phyloP scores from a whole-genome alignment of 176 grass and related monocot species.

The Raddia distichophylla region DNA sequence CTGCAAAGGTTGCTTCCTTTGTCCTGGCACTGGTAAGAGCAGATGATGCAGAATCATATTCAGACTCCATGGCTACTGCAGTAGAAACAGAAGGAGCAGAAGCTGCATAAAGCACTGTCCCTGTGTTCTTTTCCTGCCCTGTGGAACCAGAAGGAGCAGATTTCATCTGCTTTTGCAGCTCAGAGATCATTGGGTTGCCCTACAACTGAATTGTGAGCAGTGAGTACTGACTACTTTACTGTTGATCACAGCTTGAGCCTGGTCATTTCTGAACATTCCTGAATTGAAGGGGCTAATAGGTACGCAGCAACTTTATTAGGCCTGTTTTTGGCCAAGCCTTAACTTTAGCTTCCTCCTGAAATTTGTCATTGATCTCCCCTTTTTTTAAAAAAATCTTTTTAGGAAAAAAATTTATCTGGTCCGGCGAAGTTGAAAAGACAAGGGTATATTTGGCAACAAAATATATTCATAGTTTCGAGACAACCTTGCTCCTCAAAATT shows the following conservation, averaged over 20 bases:
- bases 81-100: conserved; percentile 33
- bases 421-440: not conserved
- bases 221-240: not conserved
- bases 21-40: not conserved
- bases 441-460: too few relatives aligned
- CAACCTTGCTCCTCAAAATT: too few relatives aligned
- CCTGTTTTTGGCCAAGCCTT: not conserved
- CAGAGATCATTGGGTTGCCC: not conserved
- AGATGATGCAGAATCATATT: not conserved
- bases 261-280: conserved; percentile 9
- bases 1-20: conserved; percentile 6
- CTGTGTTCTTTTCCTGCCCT: not conserved
- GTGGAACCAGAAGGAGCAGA: not conserved
- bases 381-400: not conserved
- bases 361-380: not conserved
- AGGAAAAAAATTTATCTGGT: not conserved
- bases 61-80: not conserved
- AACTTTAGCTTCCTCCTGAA: not conserved
- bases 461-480: too few relatives aligned
- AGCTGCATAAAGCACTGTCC: not conserved
- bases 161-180: conserved; percentile 15
- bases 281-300: not conserved
- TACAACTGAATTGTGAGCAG: not conserved
- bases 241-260: not conserved
- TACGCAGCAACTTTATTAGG: not conserved